Evolutionary conservation across 75 land plant species (phyloP).

Genomic region (Selaginella moellendorffii): DNA sequence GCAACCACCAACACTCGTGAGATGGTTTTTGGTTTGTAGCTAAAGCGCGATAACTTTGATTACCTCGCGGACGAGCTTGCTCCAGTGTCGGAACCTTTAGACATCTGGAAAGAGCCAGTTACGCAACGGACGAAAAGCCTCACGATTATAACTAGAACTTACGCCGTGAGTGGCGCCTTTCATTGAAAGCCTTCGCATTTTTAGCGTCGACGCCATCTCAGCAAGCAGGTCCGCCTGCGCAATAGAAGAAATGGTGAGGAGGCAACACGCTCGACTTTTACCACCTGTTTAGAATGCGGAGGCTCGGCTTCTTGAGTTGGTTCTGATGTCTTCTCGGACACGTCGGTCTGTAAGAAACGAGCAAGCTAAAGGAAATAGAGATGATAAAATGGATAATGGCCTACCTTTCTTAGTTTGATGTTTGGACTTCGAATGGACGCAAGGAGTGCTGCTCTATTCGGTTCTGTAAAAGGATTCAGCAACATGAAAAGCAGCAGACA

Average conservation of each 20-base stretch:
- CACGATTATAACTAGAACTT: too few relatives aligned
- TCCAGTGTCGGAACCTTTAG: too few relatives aligned
- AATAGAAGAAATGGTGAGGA: neutral
- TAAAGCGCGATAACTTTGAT: too few relatives aligned
- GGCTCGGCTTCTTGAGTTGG: neutral
- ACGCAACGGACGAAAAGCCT: too few relatives aligned
- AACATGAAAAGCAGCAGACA: neutral
- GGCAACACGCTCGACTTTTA: neutral
- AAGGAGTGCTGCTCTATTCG: conserved; percentile 26
- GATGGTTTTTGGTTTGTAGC: neutral
- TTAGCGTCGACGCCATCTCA: conserved; percentile 28
- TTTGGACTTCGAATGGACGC: conserved; percentile 28
- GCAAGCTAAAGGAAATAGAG: neutral
- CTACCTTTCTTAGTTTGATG: conserved; percentile 25
- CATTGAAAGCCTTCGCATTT: conserved; percentile 36
- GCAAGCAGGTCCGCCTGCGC: conserved; percentile 28
- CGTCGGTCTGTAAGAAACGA: conserved; percentile 7
- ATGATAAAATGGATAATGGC: neutral
- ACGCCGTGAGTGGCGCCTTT: conserved; percentile 25
- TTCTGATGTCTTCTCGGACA: too few relatives aligned
- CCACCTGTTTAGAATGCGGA: neutral
- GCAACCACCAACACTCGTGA: neutral
- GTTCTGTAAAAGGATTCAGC: conserved; percentile 11
- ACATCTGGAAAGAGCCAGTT: too few relatives aligned
- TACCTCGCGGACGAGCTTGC: too few relatives aligned